A percentile compares a stretch with the other conserved stretches of the same genome.
These are phyloP conservation scores for Diaporthe humulicola DNA, from an alignment of 2,329 filamentous ascomycete species.

Conservation along the genomic window DNA sequence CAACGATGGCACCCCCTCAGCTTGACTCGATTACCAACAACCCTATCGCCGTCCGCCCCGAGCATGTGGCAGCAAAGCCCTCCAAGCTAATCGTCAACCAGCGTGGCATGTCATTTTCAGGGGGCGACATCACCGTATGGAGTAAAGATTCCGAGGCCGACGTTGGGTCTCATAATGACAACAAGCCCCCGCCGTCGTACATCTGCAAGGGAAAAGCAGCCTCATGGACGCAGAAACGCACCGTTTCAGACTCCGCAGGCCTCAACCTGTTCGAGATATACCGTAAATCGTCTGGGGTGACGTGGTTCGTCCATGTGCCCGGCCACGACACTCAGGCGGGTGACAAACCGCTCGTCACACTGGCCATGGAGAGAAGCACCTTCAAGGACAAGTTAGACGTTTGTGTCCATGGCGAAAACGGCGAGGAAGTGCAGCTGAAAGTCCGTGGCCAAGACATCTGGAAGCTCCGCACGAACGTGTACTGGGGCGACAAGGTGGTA, in stretches of 20 bases:
- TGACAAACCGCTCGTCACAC: not conserved
- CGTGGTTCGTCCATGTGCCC: not conserved
- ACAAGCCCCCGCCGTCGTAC: slow-evolving; percentile 6
- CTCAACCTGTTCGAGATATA: not conserved
- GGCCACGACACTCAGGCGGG: not conserved
- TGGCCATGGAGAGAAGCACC: not conserved
- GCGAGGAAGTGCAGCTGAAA: not conserved
- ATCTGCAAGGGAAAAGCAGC: slow-evolving; percentile 7
- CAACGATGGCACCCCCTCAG: not conserved
- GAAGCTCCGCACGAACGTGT: slow-evolving; percentile 17
- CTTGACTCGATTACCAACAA: not conserved
- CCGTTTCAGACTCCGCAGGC: not conserved
- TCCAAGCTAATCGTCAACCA: not conserved
- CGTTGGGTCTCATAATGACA: not conserved
- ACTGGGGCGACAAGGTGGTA: slow-evolving; percentile 1
- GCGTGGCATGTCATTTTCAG: not conserved
- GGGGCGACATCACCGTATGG: slow-evolving; percentile 2
- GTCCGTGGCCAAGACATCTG: slow-evolving; percentile 6
- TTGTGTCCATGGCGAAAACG: not conserved
- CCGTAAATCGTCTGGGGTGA: not conserved
- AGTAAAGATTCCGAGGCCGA: not conserved
- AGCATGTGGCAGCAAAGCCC: not conserved
- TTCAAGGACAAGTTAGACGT: slow-evolving; percentile 10
- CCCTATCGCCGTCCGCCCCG: not conserved
- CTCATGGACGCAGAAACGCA: slow-evolving; percentile 9